A percentile compares a stretch with the other conserved stretches of the same genome.
Conservation (phyloP, 164 flowering plant genomes). For the Umbellularia californica region DNA sequence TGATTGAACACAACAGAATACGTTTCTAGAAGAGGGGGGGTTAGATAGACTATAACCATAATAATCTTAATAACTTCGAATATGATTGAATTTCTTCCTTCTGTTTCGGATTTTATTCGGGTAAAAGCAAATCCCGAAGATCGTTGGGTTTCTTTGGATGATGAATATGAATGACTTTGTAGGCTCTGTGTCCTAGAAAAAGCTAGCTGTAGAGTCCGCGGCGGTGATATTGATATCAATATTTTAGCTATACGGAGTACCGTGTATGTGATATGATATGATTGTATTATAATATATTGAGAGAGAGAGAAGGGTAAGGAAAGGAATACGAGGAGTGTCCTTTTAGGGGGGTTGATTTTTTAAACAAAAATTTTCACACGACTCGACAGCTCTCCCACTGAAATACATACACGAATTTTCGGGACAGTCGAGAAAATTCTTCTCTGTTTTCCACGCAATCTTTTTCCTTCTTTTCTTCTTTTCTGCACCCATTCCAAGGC, state of each 20-base stretch:
- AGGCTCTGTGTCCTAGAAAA: not conserved
- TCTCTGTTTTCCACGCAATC: slow-evolving; percentile 5
- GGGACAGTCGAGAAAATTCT: slow-evolving; percentile 12
- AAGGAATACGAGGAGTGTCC: not conserved
- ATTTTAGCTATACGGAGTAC: no score
- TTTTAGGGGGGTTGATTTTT: no score
- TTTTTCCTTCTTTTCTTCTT: not conserved
- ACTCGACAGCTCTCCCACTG: slow-evolving; percentile 1
- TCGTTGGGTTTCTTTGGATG: not conserved
- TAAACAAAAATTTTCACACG: not conserved
- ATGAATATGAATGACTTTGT: not conserved
- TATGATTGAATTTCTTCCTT: slow-evolving; percentile 11
- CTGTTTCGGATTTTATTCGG: not conserved
- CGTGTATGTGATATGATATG: not conserved
- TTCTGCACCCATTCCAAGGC: not conserved
- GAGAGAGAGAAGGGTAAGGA: not conserved
- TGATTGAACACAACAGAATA: not conserved
- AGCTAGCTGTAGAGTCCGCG: not conserved
- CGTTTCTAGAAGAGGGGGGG: not conserved
- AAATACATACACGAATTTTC: slow-evolving; percentile 5
- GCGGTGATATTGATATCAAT: no score
- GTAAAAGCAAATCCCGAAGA: no score
- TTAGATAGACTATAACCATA: not conserved
- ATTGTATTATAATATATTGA: not conserved
- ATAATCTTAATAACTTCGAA: slow-evolving; percentile 8